These are phyloP conservation scores for Nakazawaea wickerhamii DNA, from an alignment of 805 yeast genomes.

Conservation along the genomic window DNA sequence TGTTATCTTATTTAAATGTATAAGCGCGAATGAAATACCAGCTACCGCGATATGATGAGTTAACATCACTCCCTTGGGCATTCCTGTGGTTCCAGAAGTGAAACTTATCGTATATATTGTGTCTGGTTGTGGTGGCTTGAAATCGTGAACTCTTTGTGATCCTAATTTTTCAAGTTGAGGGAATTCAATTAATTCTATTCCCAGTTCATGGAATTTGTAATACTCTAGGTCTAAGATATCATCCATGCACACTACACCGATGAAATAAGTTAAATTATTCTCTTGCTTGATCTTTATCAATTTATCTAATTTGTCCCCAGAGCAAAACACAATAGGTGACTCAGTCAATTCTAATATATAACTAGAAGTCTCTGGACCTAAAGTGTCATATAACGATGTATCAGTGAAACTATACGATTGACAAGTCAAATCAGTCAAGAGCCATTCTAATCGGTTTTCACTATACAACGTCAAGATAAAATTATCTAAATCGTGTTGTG, in stretches of 20 bases:
- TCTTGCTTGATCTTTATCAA: conserved; percentile 39
- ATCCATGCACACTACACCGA: conserved; percentile 55
- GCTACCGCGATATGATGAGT: conserved; percentile 49
- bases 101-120: conserved; percentile 58
- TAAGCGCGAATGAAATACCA: conserved; percentile 28
- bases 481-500: conserved; percentile 18
- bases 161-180: conserved; percentile 28
- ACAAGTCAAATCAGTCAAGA: conserved; percentile 62
- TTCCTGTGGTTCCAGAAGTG: conserved; percentile 76
- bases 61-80: conserved; percentile 64
- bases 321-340: conserved; percentile 50
- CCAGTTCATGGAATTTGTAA: not conserved
- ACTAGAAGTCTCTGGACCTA: conserved; percentile 55
- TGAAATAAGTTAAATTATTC: conserved; percentile 24
- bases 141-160: conserved; percentile 23
- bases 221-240: conserved; percentile 22
- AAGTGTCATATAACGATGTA: conserved; percentile 53
- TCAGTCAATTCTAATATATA: conserved; percentile 59
- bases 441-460: conserved; percentile 64
- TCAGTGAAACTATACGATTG: conserved; percentile 48
- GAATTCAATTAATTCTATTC: conserved; percentile 22
- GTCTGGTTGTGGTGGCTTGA: conserved; percentile 44
- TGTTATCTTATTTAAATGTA: not conserved
- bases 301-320: conserved; percentile 44
- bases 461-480: conserved; percentile 55